phyloP scores from a whole-genome alignment of 768 basidiomycete genomes.

The Lactarius akahatsu region DNA sequence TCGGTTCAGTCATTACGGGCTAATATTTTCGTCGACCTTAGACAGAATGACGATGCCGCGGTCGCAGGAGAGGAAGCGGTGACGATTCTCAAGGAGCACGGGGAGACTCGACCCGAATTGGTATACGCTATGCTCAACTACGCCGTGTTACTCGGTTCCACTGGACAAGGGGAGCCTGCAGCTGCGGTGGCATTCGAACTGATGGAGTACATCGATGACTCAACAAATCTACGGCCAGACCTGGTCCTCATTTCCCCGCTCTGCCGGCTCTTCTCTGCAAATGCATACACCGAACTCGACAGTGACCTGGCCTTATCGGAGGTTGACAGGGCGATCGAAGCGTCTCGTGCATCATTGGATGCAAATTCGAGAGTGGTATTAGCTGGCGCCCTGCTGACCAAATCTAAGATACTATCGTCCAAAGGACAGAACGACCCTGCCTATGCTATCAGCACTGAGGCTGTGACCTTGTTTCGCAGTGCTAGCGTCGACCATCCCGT shows the following conservation, averaged over 20 bases:
- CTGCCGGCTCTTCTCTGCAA: constrained; percentile 9
- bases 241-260: constrained; percentile 6
- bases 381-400: constrained; percentile 14
- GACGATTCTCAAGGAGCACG: background rate
- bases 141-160: constrained; percentile 4
- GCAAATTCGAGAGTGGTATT: background rate
- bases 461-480: constrained; percentile 6
- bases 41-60: constrained; percentile 7
- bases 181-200: constrained; percentile 17
- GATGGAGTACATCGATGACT: background rate
- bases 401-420: constrained; percentile 20
- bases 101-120: constrained; percentile 1
- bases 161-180: constrained; percentile 6
- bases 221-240: background rate
- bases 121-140: constrained; percentile 14
- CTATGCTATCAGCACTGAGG: constrained; percentile 1
- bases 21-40: constrained; percentile 17
- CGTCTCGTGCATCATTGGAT: constrained; percentile 5
- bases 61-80: constrained; percentile 8
- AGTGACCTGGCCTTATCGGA: background rate
- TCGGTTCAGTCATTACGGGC: constrained; percentile 10
- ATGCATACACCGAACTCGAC: background rate
- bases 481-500: background rate
- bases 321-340: constrained; percentile 7
- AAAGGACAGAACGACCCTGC: constrained; percentile 10